Conservation (phyloP, 768 basidiomycete species). For the Hirschioporus abietinus region DNA sequence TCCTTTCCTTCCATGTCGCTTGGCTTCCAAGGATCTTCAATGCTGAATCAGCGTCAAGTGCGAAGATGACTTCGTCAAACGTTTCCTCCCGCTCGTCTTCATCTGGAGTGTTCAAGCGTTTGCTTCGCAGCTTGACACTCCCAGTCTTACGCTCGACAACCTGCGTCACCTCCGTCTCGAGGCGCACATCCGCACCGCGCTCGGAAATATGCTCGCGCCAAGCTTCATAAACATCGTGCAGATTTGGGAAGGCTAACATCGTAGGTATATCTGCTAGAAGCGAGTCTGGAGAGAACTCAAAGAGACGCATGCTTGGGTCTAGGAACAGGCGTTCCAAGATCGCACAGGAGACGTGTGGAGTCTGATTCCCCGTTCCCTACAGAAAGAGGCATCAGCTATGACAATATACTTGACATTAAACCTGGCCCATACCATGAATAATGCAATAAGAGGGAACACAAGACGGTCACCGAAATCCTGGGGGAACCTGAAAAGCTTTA, state of each 20-base stretch:
- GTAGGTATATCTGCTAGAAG: conserved; percentile 29
- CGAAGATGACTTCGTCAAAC: conserved; percentile 42
- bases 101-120: not conserved
- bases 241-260: conserved; percentile 32
- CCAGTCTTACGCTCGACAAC: conserved; percentile 17
- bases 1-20: conserved; percentile 33
- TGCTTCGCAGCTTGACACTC: not conserved
- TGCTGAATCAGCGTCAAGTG: conserved; percentile 38
- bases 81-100: conserved; percentile 19
- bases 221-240: conserved; percentile 26
- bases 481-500: conserved; percentile 27
- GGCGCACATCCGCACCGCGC: conserved; percentile 19
- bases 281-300: conserved; percentile 28
- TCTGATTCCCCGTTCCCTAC: conserved; percentile 31
- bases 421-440: conserved; percentile 18
- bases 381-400: conserved; percentile 2
- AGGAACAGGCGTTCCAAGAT: conserved; percentile 31
- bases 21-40: conserved; percentile 35
- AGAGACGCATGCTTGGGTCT: conserved; percentile 30
- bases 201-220: conserved; percentile 24
- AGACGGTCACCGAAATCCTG: conserved; percentile 27
- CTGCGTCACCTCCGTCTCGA: conserved; percentile 21
- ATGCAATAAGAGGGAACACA: conserved; percentile 31
- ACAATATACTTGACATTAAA: too few relatives aligned
- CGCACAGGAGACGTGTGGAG: conserved; percentile 29